phyloP scores from a whole-genome alignment of 805 yeast species.

The Candida saitoana region DNA sequence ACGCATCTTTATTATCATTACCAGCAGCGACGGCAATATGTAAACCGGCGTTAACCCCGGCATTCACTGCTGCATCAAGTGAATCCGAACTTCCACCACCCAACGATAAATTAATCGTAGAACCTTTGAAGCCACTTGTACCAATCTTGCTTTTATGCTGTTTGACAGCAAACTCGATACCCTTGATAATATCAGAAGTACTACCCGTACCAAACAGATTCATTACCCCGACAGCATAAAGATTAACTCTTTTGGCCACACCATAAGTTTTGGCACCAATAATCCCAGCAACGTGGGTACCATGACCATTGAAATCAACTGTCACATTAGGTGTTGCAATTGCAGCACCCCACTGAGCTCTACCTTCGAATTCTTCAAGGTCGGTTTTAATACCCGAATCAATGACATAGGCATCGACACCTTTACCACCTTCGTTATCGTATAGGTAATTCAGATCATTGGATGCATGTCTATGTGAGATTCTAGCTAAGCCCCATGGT shows the following conservation, averaged over 20 bases:
- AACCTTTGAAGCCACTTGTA: constrained; percentile 55
- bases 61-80: constrained; percentile 67
- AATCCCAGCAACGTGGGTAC: constrained; percentile 55
- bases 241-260: constrained; percentile 48
- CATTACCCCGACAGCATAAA: constrained; percentile 74
- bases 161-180: constrained; percentile 64
- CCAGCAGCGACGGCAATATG: constrained; percentile 85
- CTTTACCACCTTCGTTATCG: constrained; percentile 48
- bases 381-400: constrained; percentile 73
- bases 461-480: constrained; percentile 46
- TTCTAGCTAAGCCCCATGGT: constrained; percentile 65
- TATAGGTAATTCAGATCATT: constrained; percentile 42
- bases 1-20: constrained; percentile 72
- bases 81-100: constrained; percentile 63
- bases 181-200: constrained; percentile 62
- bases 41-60: constrained; percentile 70
- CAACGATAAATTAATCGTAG: constrained; percentile 73
- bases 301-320: constrained; percentile 55
- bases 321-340: constrained; percentile 55
- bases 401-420: constrained; percentile 70
- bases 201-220: constrained; percentile 64
- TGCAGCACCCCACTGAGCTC: constrained; percentile 60
- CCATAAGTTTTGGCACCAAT: constrained; percentile 51
- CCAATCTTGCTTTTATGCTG: constrained; percentile 47
- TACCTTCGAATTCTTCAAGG: constrained; percentile 61